Evolutionary conservation across 768 basidiomycete genomes (phyloP).

Genomic region (Tulasnella sp.): DNA sequence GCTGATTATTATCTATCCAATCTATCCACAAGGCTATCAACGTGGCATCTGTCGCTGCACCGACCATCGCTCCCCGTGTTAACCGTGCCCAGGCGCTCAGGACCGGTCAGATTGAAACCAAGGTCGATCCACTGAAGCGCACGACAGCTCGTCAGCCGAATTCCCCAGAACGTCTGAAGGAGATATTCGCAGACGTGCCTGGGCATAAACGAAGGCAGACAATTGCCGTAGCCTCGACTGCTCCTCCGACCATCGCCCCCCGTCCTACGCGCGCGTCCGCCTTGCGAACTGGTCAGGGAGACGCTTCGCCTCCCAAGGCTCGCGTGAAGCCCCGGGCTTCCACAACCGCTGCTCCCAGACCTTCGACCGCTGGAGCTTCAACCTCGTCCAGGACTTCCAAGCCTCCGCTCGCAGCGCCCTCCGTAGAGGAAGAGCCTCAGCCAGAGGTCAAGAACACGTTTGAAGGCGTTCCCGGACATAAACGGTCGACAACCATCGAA

Average conservation of each 20-base stretch:
- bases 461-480: slow-evolving; percentile 74
- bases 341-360: not conserved
- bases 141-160: not conserved
- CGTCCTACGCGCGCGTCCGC: slow-evolving; percentile 69
- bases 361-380: not conserved
- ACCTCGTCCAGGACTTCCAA: not conserved
- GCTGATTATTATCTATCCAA: not conserved
- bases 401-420: not conserved
- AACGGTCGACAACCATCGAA: slow-evolving; percentile 54
- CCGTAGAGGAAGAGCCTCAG: slow-evolving; percentile 38
- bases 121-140: not conserved
- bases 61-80: slow-evolving; percentile 17
- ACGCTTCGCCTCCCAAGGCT: slow-evolving; percentile 44
- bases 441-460: slow-evolving; percentile 46
- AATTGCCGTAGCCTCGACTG: slow-evolving; percentile 25
- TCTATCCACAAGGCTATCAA: not conserved
- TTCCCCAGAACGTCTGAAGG: slow-evolving; percentile 2
- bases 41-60: slow-evolving; percentile 20
- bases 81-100: slow-evolving; percentile 20
- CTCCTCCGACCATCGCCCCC: slow-evolving; percentile 61
- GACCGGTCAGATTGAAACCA: slow-evolving; percentile 7
- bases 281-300: slow-evolving; percentile 55
- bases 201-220: slow-evolving; percentile 25
- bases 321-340: not conserved
- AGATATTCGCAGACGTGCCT: slow-evolving; percentile 23